A percentile compares a stretch with the other conserved stretches of the same genome.
Conservation (phyloP, 1,284 basidiomycete genomes). For the Rhodotorula glutinis region DNA sequence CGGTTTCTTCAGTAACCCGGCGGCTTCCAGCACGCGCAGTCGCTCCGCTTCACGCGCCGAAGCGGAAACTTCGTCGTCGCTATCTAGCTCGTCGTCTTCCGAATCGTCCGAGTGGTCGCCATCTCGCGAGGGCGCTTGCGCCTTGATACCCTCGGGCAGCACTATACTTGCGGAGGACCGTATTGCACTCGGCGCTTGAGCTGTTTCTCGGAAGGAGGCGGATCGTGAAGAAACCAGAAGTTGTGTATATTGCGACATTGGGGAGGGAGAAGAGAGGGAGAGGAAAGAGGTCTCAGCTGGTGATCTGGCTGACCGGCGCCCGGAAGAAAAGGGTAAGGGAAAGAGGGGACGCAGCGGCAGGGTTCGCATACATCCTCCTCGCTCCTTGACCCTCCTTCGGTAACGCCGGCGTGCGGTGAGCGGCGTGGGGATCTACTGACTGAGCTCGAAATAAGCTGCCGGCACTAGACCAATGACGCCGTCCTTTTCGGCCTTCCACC, state of each 20-base stretch:
- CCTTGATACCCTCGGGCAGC: too few relatives aligned
- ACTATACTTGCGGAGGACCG: neutral
- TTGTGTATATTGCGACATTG: conserved; percentile 4
- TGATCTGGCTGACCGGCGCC: neutral
- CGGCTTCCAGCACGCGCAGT: conserved; percentile 76
- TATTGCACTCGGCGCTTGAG: neutral
- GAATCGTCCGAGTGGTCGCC: neutral
- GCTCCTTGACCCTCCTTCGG: neutral
- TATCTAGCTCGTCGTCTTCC: conserved; percentile 44
- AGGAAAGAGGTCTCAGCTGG: conserved; percentile 15
- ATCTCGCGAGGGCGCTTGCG: too few relatives aligned
- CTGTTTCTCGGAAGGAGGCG: neutral
- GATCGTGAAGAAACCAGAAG: neutral
- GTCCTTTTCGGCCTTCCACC: conserved; percentile 87
- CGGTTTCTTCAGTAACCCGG: conserved; percentile 71
- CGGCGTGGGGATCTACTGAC: conserved; percentile 31
- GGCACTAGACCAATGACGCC: conserved; percentile 83
- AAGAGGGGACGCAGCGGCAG: conserved; percentile 35
- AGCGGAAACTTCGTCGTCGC: conserved; percentile 49
- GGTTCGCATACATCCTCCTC: neutral
- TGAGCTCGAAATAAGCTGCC: conserved; percentile 71
- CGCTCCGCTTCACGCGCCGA: conserved; percentile 69
- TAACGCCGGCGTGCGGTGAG: neutral
- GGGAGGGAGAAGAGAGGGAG: conserved; percentile 10
- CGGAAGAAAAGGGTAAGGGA: conserved; percentile 8